These are phyloP conservation scores for Fraxinus pennsylvanica DNA, from an alignment of 257 asterid genomes.

Conservation along the genomic window DNA sequence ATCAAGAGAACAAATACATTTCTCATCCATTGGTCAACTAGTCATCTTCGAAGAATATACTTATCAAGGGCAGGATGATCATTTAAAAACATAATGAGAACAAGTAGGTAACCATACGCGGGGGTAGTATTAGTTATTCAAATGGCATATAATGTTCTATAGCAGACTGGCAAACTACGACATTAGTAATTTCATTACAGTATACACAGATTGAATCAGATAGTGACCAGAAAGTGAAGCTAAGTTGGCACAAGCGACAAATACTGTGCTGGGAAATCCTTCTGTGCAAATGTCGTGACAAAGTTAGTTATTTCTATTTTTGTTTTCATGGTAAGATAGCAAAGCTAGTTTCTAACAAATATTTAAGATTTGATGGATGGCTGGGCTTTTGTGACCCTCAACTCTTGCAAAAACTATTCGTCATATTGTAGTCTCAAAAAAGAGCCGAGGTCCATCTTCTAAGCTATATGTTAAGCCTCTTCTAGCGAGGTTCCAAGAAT, in stretches of 20 bases:
- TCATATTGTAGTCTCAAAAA: neutral
- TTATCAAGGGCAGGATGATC: neutral
- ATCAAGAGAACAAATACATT: neutral
- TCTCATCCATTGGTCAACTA: neutral
- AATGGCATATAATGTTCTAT: no score
- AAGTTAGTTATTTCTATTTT: conserved; percentile 1
- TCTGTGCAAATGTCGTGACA: neutral
- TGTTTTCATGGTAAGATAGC: neutral
- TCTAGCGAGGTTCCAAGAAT: no score
- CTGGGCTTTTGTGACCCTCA: neutral
- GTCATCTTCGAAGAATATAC: neutral
- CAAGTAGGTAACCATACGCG: neutral
- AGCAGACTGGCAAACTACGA: no score
- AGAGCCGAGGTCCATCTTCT: neutral
- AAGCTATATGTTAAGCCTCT: neutral
- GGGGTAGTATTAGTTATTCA: no score
- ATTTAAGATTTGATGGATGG: neutral
- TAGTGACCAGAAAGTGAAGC: neutral
- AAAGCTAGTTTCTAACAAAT: neutral
- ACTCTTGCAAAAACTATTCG: neutral
- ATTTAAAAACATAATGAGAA: neutral
- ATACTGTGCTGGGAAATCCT: neutral
- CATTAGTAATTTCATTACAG: neutral
- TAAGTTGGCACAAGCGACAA: neutral
- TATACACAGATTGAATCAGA: neutral